Conservation (phyloP, 2,329 filamentous ascomycete genomes). For the Stemphylium vesicarium region DNA sequence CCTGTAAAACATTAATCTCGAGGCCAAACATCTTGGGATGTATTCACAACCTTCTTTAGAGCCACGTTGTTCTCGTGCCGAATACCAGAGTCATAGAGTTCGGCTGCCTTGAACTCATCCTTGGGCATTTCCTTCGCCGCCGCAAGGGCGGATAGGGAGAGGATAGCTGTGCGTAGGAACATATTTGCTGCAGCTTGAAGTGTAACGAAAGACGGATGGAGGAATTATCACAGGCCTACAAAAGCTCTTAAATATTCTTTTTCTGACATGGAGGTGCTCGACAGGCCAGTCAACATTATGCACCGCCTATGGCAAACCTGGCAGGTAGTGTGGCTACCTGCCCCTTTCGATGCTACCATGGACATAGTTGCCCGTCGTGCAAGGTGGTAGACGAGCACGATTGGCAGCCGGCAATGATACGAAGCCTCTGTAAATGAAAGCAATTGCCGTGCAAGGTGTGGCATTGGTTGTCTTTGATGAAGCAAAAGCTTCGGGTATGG, state of each 20-base stretch:
- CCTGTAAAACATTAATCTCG: constrained; percentile 38
- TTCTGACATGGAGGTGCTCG: constrained; percentile 16
- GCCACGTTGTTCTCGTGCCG: constrained; percentile 47
- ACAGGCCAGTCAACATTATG: constrained; percentile 15
- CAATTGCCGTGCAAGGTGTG: constrained; percentile 21
- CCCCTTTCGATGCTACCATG: constrained; percentile 30
- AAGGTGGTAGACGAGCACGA: constrained; percentile 24
- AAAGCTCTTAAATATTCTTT: constrained; percentile 29
- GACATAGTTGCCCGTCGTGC: constrained; percentile 19
- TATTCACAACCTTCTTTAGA: constrained; percentile 38
- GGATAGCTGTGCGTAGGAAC: constrained; percentile 37
- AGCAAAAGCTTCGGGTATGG: constrained; percentile 35
- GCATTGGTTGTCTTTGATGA: constrained; percentile 43
- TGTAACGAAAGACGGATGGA: constrained; percentile 4
- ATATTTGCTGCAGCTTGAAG: constrained; percentile 24
- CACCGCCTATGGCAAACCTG: constrained; percentile 31
- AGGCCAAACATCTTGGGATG: background rate
- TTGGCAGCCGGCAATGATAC: constrained; percentile 22
- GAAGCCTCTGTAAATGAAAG: constrained; percentile 31
- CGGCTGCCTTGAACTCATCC: constrained; percentile 41
- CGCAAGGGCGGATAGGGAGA: constrained; percentile 44
- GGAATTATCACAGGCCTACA: background rate
- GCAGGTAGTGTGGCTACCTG: constrained; percentile 39
- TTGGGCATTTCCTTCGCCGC: constrained; percentile 45
- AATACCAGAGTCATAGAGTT: constrained; percentile 50